Evolutionary conservation across 306 rosid species (phyloP).

Genomic region (Erythrophleum fordii): DNA sequence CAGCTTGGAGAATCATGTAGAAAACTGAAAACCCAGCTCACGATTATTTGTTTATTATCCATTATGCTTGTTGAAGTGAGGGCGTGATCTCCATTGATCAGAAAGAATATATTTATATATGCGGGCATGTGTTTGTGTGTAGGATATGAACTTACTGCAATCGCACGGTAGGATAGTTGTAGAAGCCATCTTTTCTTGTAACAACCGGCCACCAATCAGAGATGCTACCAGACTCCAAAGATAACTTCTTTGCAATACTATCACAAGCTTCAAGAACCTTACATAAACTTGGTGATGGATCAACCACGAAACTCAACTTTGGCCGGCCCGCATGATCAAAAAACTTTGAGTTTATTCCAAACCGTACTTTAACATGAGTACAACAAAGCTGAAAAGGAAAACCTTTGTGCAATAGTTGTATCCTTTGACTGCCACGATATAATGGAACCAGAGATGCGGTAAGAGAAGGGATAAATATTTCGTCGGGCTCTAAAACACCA

Average conservation of each 20-base stretch:
- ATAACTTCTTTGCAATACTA: conserved; percentile 55
- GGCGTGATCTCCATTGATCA: conserved; percentile 10
- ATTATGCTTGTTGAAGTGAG: conserved; percentile 23
- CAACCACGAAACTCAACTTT: conserved; percentile 68
- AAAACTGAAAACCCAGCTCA: conserved; percentile 17
- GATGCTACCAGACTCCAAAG: conserved; percentile 61
- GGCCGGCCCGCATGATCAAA: conserved; percentile 78
- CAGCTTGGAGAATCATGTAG: background rate
- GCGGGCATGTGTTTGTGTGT: background rate
- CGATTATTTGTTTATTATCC: background rate
- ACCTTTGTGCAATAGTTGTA: conserved; percentile 70
- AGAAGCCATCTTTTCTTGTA: conserved; percentile 66
- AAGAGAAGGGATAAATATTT: conserved; percentile 61
- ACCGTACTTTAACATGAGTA: conserved; percentile 75
- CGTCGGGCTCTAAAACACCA: conserved; percentile 60
- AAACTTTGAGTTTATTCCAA: conserved; percentile 79
- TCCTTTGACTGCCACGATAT: conserved; percentile 64
- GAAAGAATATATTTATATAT: background rate
- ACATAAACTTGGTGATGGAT: conserved; percentile 68
- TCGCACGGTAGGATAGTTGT: conserved; percentile 82
- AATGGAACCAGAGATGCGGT: conserved; percentile 58
- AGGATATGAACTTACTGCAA: conserved; percentile 75
- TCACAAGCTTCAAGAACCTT: conserved; percentile 83
- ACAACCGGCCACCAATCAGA: conserved; percentile 89
- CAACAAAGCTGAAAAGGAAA: conserved; percentile 66